A percentile compares a stretch with the other conserved stretches of the same genome.
These are phyloP conservation scores for Verticillium isaacii DNA, from an alignment of 2,329 filamentous ascomycete species.

Conservation along the genomic window DNA sequence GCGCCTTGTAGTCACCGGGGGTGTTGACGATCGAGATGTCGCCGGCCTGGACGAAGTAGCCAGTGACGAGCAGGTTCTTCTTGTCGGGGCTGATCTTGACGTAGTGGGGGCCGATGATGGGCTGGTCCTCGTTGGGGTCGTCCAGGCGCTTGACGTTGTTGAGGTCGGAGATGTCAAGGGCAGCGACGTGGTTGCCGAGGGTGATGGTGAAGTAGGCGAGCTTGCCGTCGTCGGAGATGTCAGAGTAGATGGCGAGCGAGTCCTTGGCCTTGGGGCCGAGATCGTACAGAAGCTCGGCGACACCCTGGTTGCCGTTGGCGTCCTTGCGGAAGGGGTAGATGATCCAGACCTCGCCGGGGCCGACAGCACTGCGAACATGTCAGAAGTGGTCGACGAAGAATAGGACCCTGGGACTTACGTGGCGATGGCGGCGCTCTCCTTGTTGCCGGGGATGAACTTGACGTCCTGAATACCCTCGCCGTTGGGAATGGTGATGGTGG, in stretches of 20 bases:
- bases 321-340: constrained; percentile 58
- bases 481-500: constrained; percentile 55
- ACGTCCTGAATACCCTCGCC: constrained; percentile 59
- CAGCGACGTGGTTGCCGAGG: constrained; percentile 56
- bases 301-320: constrained; percentile 49
- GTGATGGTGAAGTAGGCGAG: constrained; percentile 57
- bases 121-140: constrained; percentile 52
- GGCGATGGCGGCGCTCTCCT: constrained; percentile 52
- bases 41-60: constrained; percentile 61
- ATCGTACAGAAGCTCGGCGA: constrained; percentile 53
- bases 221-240: constrained; percentile 53
- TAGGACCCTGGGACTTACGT: constrained; percentile 27
- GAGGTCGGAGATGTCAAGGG: constrained; percentile 58
- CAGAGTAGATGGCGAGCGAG: constrained; percentile 55
- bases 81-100: constrained; percentile 60
- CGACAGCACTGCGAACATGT: constrained; percentile 37
- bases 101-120: constrained; percentile 58
- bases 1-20: constrained; percentile 56
- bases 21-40: constrained; percentile 58
- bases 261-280: constrained; percentile 52
- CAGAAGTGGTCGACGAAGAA: neutral
- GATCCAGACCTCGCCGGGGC: constrained; percentile 57
- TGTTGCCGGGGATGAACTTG: constrained; percentile 60
- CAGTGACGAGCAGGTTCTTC: constrained; percentile 60
- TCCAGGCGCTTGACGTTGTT: constrained; percentile 56